Conservation (phyloP, 352 stramenopile species). For the Phytopythium chamaehyphon region DNA sequence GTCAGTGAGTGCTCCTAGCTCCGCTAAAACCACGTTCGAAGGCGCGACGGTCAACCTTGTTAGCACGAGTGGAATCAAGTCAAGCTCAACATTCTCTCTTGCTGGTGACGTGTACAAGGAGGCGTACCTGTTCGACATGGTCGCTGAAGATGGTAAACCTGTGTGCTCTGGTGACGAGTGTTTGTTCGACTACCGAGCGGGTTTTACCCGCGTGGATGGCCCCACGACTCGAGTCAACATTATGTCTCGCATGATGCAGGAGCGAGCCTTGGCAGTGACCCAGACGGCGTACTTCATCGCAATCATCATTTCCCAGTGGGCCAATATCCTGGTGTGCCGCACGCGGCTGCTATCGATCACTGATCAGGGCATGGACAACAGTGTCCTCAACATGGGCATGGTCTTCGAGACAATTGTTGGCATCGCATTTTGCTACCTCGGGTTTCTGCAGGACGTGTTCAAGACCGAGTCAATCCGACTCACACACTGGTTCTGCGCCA, state of each 20-base stretch:
- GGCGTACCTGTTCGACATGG: conserved; percentile 8
- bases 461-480: conserved; percentile 70
- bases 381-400: conserved; percentile 85
- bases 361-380: conserved; percentile 86
- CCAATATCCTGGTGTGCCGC: conserved; percentile 85
- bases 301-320: conserved; percentile 81
- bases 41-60: conserved; percentile 11
- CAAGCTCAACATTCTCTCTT: conserved; percentile 18
- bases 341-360: conserved; percentile 81
- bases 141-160: conserved; percentile 12
- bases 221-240: conserved; percentile 51
- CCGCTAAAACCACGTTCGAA: conserved; percentile 19
- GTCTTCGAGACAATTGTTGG: conserved; percentile 83
- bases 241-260: conserved; percentile 66
- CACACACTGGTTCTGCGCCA: conserved; percentile 79
- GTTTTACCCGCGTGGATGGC: conserved; percentile 28
- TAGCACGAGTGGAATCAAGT: conserved; percentile 15
- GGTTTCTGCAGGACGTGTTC: conserved; percentile 63
- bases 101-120: conserved; percentile 13
- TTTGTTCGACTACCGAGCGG: conserved; percentile 33
- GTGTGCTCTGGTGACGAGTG: conserved; percentile 32
- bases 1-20: conserved; percentile 10
- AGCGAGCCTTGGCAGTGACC: conserved; percentile 64
- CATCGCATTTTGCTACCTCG: conserved; percentile 69
- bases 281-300: conserved; percentile 81